A percentile compares a stretch with the other conserved stretches of the same genome.
phyloP scores from a whole-genome alignment of 768 basidiomycete species.

The Postia placenta region DNA sequence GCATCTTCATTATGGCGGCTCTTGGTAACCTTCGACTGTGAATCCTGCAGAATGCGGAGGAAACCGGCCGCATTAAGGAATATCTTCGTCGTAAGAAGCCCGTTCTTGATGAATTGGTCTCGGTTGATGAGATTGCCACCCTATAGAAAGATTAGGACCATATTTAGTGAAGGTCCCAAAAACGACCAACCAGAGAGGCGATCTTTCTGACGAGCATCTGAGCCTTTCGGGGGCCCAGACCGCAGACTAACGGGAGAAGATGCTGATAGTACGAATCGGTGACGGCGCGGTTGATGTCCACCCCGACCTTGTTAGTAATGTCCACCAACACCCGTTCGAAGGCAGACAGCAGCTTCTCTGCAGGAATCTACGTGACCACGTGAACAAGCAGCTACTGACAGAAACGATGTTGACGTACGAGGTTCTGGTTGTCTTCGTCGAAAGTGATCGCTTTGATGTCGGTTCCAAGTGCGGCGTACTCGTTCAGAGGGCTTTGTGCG shows the following conservation, averaged over 20 bases:
- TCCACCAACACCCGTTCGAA: slow-evolving; percentile 89
- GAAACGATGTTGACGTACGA: slow-evolving; percentile 32
- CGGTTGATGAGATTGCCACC: slow-evolving; percentile 86
- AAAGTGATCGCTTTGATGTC: slow-evolving; percentile 83
- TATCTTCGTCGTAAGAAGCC: slow-evolving; percentile 77
- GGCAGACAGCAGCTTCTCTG: slow-evolving; percentile 73
- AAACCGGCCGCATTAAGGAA: slow-evolving; percentile 94
- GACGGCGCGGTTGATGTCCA: slow-evolving; percentile 93
- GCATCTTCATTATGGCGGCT: slow-evolving; percentile 54
- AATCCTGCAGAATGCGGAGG: slow-evolving; percentile 76
- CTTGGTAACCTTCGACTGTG: slow-evolving; percentile 54
- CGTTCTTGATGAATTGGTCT: slow-evolving; percentile 78
- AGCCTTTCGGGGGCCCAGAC: slow-evolving; percentile 92
- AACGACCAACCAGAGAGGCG: slow-evolving; percentile 56
- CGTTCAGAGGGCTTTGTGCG: slow-evolving; percentile 88
- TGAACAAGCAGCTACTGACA: background rate
- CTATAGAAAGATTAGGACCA: slow-evolving; percentile 35
- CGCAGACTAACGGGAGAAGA: slow-evolving; percentile 85
- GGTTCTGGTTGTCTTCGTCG: slow-evolving; percentile 79
- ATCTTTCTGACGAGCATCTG: slow-evolving; percentile 80
- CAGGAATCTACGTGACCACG: slow-evolving; percentile 65
- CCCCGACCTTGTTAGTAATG: slow-evolving; percentile 86
- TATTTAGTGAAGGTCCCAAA: no score
- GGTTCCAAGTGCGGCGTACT: slow-evolving; percentile 83
- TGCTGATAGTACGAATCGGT: slow-evolving; percentile 85